Base-by-base conservation (phyloP, 768 basidiomycete species). In the Suillus subalutaceus region DNA sequence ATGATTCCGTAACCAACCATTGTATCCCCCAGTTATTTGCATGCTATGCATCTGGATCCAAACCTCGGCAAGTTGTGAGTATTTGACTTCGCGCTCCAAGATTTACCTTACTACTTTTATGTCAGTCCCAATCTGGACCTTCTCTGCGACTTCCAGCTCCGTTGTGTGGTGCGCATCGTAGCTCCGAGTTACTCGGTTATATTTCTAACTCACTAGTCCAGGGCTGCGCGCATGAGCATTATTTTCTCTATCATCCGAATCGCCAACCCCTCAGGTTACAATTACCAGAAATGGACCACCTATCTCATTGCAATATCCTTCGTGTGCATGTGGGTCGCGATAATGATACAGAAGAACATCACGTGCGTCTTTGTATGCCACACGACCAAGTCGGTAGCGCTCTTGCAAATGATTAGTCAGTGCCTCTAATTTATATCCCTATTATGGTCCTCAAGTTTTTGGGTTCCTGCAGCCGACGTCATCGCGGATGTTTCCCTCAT, bases 211-310 rank as follows among this genome's bases (percentile, higher is more conserved):
- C 23, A 62, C 30, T 40, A 40, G 30, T 30, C 15, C 41, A 64
- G 63, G 63, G 63, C 63, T 41, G 53, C 55, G 20, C 63, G 63
- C 32, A 64, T 64, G 63, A 64, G 63, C 32, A 38, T 64, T 4
- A 32, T 64, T 57, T 64, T 64, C n/a, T 55, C 63, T 13, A n/a
- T 64, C 23, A 43, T 64, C 35, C 63, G 63, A 38, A 4, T 64
- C 8, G 23, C 40, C 55, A 8, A 35, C 1, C 2, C 15, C 10
- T 23, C 50, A 20, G 23, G 9, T 35, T 16, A 1, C 40, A 53
- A 15, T 23, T 35, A 30, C 23, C n/a, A 60, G 6, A n/a, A 13
- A 20, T 41, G 53, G 56, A 57, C 23, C 23, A 57, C 41, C 59
- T 57, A 57, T 32, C 16, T 64, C 18, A 64, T 62, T 26, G 12